Conservation (phyloP, 2,329 filamentous ascomycete species). For the Arthrobotrys entomopaga region DNA sequence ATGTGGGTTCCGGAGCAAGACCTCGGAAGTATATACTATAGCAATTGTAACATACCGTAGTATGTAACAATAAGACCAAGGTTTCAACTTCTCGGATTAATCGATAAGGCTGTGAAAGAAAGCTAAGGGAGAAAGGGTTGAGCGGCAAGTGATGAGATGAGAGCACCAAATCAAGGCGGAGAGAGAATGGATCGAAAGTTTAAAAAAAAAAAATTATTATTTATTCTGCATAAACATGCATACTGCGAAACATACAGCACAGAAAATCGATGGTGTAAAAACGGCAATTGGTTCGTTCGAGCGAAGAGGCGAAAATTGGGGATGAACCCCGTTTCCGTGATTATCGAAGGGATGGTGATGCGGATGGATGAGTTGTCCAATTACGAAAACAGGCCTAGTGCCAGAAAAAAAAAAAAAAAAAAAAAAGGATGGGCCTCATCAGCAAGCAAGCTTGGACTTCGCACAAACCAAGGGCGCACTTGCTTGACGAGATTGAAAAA, state of each 20-base stretch:
- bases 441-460: conserved; percentile 48
- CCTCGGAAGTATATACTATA: conserved; percentile 25
- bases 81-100: conserved; percentile 18
- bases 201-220: conserved; percentile 25
- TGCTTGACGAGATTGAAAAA: conserved; percentile 32
- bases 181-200: conserved; percentile 8
- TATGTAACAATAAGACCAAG: conserved; percentile 21
- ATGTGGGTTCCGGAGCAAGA: conserved; percentile 4
- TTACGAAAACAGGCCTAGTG: conserved; percentile 51
- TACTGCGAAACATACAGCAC: conserved; percentile 54
- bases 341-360: conserved; percentile 52
- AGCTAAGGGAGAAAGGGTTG: conserved; percentile 17
- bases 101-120: conserved; percentile 20
- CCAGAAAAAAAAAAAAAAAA: conserved; percentile 22
- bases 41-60: neutral
- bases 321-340: conserved; percentile 50
- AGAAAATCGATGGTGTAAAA: conserved; percentile 34
- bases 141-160: conserved; percentile 54
- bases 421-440: conserved; percentile 27
- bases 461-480: conserved; percentile 21
- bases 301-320: conserved; percentile 37
- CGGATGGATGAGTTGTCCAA: conserved; percentile 55
- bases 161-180: conserved; percentile 33
- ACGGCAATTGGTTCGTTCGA: conserved; percentile 47
- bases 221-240: conserved; percentile 51